Percentiles rank a stretch among this genome's conserved stretches.
Conservation (phyloP, 352 stramenopile species). For the Pythium sukuiense region DNA sequence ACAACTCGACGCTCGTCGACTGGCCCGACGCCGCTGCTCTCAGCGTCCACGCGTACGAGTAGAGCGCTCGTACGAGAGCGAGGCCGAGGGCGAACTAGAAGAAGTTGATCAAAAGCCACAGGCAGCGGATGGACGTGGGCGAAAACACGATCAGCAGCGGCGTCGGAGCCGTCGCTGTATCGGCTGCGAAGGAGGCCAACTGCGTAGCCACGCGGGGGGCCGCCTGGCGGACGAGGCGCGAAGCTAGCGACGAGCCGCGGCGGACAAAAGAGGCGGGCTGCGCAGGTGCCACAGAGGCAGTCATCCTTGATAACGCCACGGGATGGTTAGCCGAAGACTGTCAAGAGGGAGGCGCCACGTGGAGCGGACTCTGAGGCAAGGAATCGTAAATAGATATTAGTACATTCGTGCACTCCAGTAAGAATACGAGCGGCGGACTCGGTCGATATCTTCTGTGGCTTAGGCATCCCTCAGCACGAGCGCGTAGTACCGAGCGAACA, state of each 20-base stretch:
- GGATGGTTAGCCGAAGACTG: neutral
- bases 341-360: neutral
- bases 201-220: neutral
- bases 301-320: neutral
- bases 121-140: neutral
- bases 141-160: neutral
- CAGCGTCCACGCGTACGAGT: constrained; percentile 15
- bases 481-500: constrained; percentile 58
- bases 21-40: constrained; percentile 13
- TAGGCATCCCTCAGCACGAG: constrained; percentile 10
- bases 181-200: neutral
- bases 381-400: constrained; percentile 5
- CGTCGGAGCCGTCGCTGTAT: neutral
- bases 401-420: neutral
- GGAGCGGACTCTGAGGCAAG: neutral
- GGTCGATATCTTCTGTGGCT: neutral
- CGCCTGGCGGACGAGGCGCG: neutral
- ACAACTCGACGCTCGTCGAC: constrained; percentile 24
- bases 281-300: neutral
- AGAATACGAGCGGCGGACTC: neutral
- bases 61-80: constrained; percentile 1
- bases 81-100: constrained; percentile 3
- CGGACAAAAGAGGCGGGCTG: neutral
- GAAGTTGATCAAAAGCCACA: constrained; percentile 1
- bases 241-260: neutral